Percentiles rank a stretch among this genome's conserved stretches.
Evolutionary conservation across 495 filamentous ascomycete species (phyloP).

Genomic region (Thermothielavioides terrestris): DNA sequence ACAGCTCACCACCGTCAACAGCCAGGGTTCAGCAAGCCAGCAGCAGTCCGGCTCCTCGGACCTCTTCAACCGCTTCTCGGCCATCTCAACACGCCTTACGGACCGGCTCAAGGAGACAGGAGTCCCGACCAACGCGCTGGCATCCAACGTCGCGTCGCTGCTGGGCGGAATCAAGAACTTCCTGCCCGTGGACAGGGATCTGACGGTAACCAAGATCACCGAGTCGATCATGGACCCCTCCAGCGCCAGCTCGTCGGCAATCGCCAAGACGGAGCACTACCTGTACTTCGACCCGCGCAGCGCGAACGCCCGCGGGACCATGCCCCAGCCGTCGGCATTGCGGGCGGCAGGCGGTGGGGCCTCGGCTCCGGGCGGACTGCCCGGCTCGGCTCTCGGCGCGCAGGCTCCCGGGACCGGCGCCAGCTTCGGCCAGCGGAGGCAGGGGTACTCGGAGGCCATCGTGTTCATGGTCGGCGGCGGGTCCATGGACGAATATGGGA

Average conservation of each 20-base stretch:
- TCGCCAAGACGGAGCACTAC: conserved; percentile 94
- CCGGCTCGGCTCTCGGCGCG: conserved; percentile 35
- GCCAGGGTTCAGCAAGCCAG: conserved; percentile 54
- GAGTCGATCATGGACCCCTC: conserved; percentile 98
- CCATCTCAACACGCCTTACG: conserved; percentile 81
- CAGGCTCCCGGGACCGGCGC: conserved; percentile 60
- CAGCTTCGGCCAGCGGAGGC: conserved; percentile 85
- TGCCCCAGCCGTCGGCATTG: conserved; percentile 61
- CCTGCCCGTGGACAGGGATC: conserved; percentile 85
- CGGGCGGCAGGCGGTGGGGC: conserved; percentile 24
- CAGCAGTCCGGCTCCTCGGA: conserved; percentile 51
- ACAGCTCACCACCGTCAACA: conserved; percentile 77
- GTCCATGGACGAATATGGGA: conserved; percentile 98
- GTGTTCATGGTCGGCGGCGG: conserved; percentile 97
- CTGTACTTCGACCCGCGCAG: conserved; percentile 97
- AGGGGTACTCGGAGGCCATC: conserved; percentile 90
- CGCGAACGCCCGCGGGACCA: conserved; percentile 86
- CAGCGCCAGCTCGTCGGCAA: conserved; percentile 77
- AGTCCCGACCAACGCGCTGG: conserved; percentile 47
- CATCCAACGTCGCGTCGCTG: conserved; percentile 80
- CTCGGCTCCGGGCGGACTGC: conserved; percentile 35
- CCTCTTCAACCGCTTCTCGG: conserved; percentile 81
- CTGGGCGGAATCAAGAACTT: conserved; percentile 99
- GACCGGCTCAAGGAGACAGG: conserved; percentile 89
- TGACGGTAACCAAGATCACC: conserved; percentile 94